Evolutionary conservation across 2,329 filamentous ascomycete genomes (phyloP).

Genomic region (Colletotrichum musicola): DNA sequence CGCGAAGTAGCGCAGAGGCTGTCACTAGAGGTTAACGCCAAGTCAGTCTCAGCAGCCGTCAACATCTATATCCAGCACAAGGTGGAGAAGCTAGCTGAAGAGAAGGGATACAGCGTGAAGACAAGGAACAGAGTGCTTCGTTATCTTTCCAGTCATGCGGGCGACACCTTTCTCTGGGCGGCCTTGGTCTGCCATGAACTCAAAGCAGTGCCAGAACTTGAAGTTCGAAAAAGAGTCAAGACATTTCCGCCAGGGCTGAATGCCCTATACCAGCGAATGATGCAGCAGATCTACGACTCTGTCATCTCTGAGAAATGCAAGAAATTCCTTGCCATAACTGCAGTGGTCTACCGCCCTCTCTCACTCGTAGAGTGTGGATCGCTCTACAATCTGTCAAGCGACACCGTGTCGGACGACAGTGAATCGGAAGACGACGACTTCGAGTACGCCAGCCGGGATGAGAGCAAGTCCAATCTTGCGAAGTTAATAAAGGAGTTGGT

Average conservation of each 20-base stretch:
- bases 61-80: slow-evolving; percentile 48
- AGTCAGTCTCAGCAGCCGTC: slow-evolving; percentile 50
- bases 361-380: neutral
- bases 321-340: neutral
- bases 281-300: slow-evolving; percentile 3
- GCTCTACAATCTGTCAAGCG: neutral
- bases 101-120: neutral
- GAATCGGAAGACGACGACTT: neutral
- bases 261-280: neutral
- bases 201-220: neutral
- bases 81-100: neutral
- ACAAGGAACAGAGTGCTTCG: slow-evolving; percentile 9
- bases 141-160: slow-evolving; percentile 47
- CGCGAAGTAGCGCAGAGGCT: neutral
- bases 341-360: neutral
- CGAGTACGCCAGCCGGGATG: neutral
- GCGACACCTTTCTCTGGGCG: slow-evolving; percentile 55
- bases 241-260: slow-evolving; percentile 1
- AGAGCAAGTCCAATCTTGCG: neutral
- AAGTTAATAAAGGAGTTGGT: neutral
- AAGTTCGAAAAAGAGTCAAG: neutral
- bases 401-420: neutral
- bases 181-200: slow-evolving; percentile 6
- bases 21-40: slow-evolving; percentile 51
- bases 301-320: neutral